A percentile compares a stretch with the other conserved stretches of the same genome.
These are phyloP conservation scores for Fusarium brachygibbosum DNA, from an alignment of 2,329 filamentous ascomycete species.

Conservation along the genomic window DNA sequence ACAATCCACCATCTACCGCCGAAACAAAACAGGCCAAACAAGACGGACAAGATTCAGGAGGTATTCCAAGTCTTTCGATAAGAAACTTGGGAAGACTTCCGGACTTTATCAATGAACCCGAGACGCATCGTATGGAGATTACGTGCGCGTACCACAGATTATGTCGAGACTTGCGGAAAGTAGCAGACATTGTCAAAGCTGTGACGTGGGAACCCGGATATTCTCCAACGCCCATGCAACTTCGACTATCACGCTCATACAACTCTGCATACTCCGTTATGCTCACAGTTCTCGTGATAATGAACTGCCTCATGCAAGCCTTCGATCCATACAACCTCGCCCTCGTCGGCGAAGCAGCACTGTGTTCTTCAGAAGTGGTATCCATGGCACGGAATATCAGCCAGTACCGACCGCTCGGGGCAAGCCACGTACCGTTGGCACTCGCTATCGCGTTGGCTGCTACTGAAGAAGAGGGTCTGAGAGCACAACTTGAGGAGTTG, in stretches of 20 bases:
- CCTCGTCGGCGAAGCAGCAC: slow-evolving; percentile 23
- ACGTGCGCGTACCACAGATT: slow-evolving; percentile 32
- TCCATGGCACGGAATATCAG: slow-evolving; percentile 23
- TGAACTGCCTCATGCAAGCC: slow-evolving; percentile 38
- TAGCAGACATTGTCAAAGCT: slow-evolving; percentile 31
- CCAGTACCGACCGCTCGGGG: slow-evolving; percentile 28
- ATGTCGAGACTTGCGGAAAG: slow-evolving; percentile 30
- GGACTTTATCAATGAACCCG: slow-evolving; percentile 39
- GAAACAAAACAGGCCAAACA: slow-evolving; percentile 1
- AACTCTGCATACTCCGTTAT: slow-evolving; percentile 34
- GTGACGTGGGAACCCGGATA: slow-evolving; percentile 24
- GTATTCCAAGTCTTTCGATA: slow-evolving; percentile 32
- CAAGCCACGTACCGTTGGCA: slow-evolving; percentile 36
- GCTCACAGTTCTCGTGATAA: slow-evolving; percentile 17
- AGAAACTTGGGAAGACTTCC: slow-evolving; percentile 33
- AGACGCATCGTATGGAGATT: slow-evolving; percentile 38
- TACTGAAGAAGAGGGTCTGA: slow-evolving; percentile 34
- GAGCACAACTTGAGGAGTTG: slow-evolving; percentile 18
- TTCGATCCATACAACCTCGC: slow-evolving; percentile 36
- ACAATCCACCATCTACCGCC: slow-evolving; percentile 16
- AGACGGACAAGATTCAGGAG: slow-evolving; percentile 5
- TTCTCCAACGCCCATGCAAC: slow-evolving; percentile 26
- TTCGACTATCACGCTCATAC: slow-evolving; percentile 19
- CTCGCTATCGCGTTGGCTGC: slow-evolving; percentile 35
- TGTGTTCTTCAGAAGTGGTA: slow-evolving; percentile 32